Conservation (phyloP, 495 filamentous ascomycete genomes). For the Chaetomium cochliodes region DNA sequence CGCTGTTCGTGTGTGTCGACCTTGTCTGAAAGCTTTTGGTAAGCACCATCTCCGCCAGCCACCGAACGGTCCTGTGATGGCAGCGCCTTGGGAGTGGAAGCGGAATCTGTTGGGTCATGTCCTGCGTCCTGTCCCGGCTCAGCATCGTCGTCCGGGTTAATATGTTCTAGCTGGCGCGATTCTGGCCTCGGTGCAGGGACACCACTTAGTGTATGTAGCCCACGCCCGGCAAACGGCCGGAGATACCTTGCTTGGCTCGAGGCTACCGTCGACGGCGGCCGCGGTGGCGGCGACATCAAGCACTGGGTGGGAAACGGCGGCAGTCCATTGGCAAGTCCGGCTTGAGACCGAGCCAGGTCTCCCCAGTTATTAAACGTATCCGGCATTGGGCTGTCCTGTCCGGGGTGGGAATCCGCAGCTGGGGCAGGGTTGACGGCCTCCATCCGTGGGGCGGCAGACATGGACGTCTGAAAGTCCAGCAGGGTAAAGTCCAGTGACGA, state of each 20-base stretch:
- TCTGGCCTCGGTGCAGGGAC: slow-evolving; percentile 35
- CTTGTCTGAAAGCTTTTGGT: slow-evolving; percentile 40
- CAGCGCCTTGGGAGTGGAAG: slow-evolving; percentile 13
- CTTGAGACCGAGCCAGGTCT: slow-evolving; percentile 42
- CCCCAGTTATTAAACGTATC: slow-evolving; percentile 51
- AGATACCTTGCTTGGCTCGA: slow-evolving; percentile 48
- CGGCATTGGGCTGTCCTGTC: slow-evolving; percentile 43
- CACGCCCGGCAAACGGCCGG: slow-evolving; percentile 50
- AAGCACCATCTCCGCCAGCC: slow-evolving; percentile 25
- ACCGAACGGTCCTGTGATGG: slow-evolving; percentile 19
- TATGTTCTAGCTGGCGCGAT: slow-evolving; percentile 26
- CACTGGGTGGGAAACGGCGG: slow-evolving; percentile 55
- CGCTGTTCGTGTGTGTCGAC: slow-evolving; percentile 54
- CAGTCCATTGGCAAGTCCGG: slow-evolving; percentile 34
- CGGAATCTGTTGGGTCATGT: background rate
- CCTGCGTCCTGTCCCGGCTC: slow-evolving; percentile 23
- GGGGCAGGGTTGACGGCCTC: slow-evolving; percentile 27
- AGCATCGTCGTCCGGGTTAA: slow-evolving; percentile 26
- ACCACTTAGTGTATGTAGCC: slow-evolving; percentile 48
- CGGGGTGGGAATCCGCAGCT: slow-evolving; percentile 26
- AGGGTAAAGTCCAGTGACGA: slow-evolving; percentile 39
- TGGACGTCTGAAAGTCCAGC: slow-evolving; percentile 32
- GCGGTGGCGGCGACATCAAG: slow-evolving; percentile 44
- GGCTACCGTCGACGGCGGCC: slow-evolving; percentile 47
- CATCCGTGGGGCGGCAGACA: slow-evolving; percentile 18